Conservation (phyloP, 768 basidiomycete species). For the Coprinopsis marcescibilis region DNA sequence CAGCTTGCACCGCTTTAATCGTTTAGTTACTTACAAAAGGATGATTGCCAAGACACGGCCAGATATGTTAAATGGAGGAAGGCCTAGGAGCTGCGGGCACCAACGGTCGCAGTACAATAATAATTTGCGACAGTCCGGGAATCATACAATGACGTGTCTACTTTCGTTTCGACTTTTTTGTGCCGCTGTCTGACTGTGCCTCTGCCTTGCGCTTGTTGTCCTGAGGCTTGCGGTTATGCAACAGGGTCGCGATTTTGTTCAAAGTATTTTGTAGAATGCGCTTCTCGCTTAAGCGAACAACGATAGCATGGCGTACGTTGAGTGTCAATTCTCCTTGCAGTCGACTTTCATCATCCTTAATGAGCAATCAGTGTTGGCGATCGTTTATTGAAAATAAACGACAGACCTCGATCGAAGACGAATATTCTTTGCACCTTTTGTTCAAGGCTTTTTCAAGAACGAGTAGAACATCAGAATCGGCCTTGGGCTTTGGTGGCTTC, state of each 20-base stretch:
- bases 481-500: slow-evolving; percentile 69
- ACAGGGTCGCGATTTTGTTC: slow-evolving; percentile 16
- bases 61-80: too few relatives aligned
- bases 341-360: slow-evolving; percentile 44
- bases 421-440: slow-evolving; percentile 49
- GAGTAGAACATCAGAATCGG: slow-evolving; percentile 41
- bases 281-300: slow-evolving; percentile 81
- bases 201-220: slow-evolving; percentile 5
- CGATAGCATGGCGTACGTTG: slow-evolving; percentile 55
- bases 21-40: too few relatives aligned
- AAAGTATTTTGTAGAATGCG: slow-evolving; percentile 39
- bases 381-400: neutral
- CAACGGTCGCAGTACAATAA: too few relatives aligned
- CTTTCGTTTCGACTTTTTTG: slow-evolving; percentile 1
- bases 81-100: too few relatives aligned
- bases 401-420: slow-evolving; percentile 54
- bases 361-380: neutral
- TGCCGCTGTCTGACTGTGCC: slow-evolving; percentile 10
- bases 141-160: slow-evolving; percentile 11
- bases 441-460: slow-evolving; percentile 45
- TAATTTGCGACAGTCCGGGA: too few relatives aligned
- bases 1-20: too few relatives aligned
- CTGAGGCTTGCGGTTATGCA: slow-evolving; percentile 12
- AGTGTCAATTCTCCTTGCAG: slow-evolving; percentile 32
- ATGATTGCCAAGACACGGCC: too few relatives aligned